These are phyloP conservation scores for Hansenula lynferdii DNA, from an alignment of 1,139 yeast genomes.

Conservation along the genomic window DNA sequence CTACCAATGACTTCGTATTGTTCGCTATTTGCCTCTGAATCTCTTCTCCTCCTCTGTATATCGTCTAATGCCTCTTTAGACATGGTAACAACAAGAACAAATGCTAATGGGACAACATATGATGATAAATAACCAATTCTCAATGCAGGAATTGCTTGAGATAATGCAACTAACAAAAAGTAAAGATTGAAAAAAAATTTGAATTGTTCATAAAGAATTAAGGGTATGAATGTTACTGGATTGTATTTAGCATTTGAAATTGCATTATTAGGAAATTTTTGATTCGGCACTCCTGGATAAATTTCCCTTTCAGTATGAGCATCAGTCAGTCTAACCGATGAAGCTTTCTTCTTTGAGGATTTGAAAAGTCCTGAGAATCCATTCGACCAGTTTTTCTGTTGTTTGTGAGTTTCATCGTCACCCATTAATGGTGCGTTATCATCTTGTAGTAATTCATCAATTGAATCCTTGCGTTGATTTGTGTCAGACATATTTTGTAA, in stretches of 20 bases:
- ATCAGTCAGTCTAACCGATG: conserved; percentile 27
- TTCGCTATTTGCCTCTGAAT: conserved; percentile 83
- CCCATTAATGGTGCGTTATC: conserved; percentile 22
- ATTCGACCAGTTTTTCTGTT: conserved; percentile 8
- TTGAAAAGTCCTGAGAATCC: conserved; percentile 5
- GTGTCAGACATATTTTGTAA: conserved; percentile 18
- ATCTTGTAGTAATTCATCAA: conserved; percentile 20
- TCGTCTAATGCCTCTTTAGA: conserved; percentile 95
- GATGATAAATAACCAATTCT: conserved; percentile 93
- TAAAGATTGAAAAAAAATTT: conserved; percentile 93
- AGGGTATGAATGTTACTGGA: conserved; percentile 82
- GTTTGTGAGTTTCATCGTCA: no score
- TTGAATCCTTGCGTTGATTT: conserved; percentile 16
- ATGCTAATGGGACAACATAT: conserved; percentile 89
- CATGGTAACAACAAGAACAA: conserved; percentile 91
- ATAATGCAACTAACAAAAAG: conserved; percentile 86
- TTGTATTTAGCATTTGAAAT: conserved; percentile 94
- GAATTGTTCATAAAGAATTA: conserved; percentile 90
- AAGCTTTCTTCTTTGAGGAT: conserved; percentile 2
- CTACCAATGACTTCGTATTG: conserved; percentile 64
- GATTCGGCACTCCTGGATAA: conserved; percentile 34
- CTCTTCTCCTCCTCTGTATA: conserved; percentile 83
- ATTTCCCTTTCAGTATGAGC: conserved; percentile 32
- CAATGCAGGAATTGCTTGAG: conserved; percentile 88
- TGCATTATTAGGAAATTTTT: conserved; percentile 65